These are phyloP conservation scores for Mycena vulgaris DNA, from an alignment of 768 basidiomycete genomes.

Conservation along the genomic window DNA sequence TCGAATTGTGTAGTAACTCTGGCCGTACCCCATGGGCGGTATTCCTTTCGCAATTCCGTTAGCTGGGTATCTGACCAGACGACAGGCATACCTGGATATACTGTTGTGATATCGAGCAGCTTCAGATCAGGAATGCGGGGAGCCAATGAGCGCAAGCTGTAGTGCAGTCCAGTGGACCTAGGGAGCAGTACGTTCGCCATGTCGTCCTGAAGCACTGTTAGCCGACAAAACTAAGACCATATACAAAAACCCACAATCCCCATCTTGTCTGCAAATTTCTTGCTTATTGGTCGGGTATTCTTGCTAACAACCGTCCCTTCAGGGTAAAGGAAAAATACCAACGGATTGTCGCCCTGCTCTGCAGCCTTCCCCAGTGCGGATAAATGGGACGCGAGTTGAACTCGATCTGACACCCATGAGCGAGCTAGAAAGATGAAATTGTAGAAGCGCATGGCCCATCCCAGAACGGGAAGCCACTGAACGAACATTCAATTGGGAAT, in stretches of 20 bases:
- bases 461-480: constrained; percentile 81
- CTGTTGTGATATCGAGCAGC: constrained; percentile 92
- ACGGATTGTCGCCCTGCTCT: constrained; percentile 76
- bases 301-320: constrained; percentile 96
- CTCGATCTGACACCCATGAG: constrained; percentile 90
- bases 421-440: constrained; percentile 94
- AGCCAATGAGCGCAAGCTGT: constrained; percentile 84
- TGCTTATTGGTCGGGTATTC: constrained; percentile 88
- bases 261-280: constrained; percentile 89
- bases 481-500: background rate
- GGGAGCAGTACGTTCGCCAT: constrained; percentile 89
- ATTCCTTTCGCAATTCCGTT: constrained; percentile 64
- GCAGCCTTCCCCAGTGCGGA: constrained; percentile 78
- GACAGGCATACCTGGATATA: constrained; percentile 86
- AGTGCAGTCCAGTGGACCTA: constrained; percentile 92
- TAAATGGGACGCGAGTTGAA: constrained; percentile 75
- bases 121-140: constrained; percentile 84
- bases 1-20: constrained; percentile 90
- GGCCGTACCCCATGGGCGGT: constrained; percentile 85
- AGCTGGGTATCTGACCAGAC: constrained; percentile 7
- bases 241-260: constrained; percentile 80
- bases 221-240: background rate
- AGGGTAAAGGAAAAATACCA: constrained; percentile 92
- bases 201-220: constrained; percentile 72
- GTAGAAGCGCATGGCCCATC: constrained; percentile 98